A percentile compares a stretch with the other conserved stretches of the same genome.
Conservation (phyloP, 2,329 filamentous ascomycete species). For the Sordariomycetes sp. region DNA sequence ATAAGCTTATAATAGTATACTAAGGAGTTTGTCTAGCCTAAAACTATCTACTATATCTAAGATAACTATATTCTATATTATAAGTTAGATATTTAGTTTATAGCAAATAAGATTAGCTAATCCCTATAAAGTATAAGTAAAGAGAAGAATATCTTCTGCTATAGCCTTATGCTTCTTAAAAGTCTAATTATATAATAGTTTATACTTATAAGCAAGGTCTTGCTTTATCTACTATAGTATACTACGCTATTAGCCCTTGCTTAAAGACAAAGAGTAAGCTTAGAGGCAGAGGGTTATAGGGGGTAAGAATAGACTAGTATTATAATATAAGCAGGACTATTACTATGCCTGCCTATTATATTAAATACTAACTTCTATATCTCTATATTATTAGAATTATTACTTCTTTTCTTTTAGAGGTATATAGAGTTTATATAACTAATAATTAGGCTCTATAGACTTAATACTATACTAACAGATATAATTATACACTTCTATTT, state of each 20-base stretch:
- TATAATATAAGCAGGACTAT: too few species aligned
- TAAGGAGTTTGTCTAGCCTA: too few species aligned
- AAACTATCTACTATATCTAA: background rate
- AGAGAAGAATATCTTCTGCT: background rate
- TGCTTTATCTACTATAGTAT: too few species aligned
- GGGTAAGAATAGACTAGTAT: too few species aligned
- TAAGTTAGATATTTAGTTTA: background rate
- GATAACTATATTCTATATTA: background rate
- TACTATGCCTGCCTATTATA: too few species aligned
- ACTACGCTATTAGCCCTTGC: too few species aligned
- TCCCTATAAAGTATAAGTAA: background rate
- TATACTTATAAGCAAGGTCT: too few species aligned
- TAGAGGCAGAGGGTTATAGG: too few species aligned
- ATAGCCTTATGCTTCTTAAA: too few species aligned
- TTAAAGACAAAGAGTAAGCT: too few species aligned
- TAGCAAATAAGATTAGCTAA: background rate
- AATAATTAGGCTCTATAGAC: background rate
- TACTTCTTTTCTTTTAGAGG: background rate
- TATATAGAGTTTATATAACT: background rate
- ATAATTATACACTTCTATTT: background rate
- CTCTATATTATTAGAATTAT: background rate
- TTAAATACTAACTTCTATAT: background rate
- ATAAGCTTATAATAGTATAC: too few species aligned
- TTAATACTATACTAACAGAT: background rate
- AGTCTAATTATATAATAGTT: too few species aligned